phyloP scores from a whole-genome alignment of 805 yeast genomes.

The Ogataea pini region DNA sequence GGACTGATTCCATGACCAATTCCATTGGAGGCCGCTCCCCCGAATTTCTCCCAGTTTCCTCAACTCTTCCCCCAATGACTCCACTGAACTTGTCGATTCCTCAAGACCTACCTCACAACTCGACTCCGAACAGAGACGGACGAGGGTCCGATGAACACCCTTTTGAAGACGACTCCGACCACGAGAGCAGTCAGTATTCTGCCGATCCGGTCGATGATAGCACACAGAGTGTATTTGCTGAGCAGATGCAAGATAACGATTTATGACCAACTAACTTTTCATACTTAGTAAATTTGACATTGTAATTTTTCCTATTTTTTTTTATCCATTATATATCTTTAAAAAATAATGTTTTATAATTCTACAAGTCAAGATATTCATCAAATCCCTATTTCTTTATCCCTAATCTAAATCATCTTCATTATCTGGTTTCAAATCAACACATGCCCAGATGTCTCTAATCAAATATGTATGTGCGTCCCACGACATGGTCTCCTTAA shows the following conservation, averaged over 20 bases:
- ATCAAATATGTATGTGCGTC: constrained; percentile 21
- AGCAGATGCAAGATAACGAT: constrained; percentile 25
- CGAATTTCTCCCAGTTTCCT: constrained; percentile 36
- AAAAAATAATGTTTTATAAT: background rate
- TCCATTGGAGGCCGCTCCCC: constrained; percentile 37
- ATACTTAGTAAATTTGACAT: background rate
- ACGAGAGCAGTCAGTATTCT: constrained; percentile 9
- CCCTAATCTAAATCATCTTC: background rate
- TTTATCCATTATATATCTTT: background rate
- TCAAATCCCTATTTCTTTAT: background rate
- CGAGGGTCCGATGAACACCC: constrained; percentile 17
- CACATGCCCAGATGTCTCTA: constrained; percentile 26
- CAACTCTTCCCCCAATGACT: constrained; percentile 40
- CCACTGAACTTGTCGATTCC: constrained; percentile 35
- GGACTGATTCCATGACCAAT: constrained; percentile 27
- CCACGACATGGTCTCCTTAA: constrained; percentile 18
- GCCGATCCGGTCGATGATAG: constrained; percentile 10
- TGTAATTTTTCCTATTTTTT: background rate
- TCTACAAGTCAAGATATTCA: background rate
- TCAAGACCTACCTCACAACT: constrained; percentile 8
- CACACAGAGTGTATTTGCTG: constrained; percentile 21
- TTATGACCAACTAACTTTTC: constrained; percentile 13
- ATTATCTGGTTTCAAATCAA: constrained; percentile 17
- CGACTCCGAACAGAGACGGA: background rate
- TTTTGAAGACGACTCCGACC: constrained; percentile 24